These are phyloP conservation scores for Sporisorium iseilematis-ciliati DNA, from an alignment of 1,284 basidiomycete species.

Conservation along the genomic window DNA sequence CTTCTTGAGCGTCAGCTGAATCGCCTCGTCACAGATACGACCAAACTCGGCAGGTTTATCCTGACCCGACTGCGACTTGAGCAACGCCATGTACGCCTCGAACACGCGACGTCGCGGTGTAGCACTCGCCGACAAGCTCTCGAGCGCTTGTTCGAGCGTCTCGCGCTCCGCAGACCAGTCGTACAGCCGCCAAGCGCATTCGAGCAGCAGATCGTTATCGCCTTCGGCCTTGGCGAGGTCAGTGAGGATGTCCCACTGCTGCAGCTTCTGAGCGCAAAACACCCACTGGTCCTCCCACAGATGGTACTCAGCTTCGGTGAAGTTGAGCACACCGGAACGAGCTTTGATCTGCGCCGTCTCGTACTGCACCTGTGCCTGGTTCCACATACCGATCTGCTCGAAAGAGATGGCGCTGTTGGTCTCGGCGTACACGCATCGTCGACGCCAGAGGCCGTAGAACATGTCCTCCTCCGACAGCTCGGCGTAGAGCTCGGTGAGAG, in stretches of 20 bases:
- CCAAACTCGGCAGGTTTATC: slow-evolving; percentile 66
- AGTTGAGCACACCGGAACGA: slow-evolving; percentile 84
- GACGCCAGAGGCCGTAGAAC: slow-evolving; percentile 96
- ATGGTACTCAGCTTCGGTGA: slow-evolving; percentile 95
- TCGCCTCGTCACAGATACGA: slow-evolving; percentile 89
- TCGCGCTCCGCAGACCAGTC: slow-evolving; percentile 87
- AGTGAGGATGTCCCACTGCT: slow-evolving; percentile 90
- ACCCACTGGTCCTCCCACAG: slow-evolving; percentile 99
- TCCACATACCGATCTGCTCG: slow-evolving; percentile 98
- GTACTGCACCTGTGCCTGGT: slow-evolving; percentile 88
- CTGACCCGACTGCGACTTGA: slow-evolving; percentile 72
- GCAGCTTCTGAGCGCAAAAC: slow-evolving; percentile 91
- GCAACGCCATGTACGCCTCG: slow-evolving; percentile 90
- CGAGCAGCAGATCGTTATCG: slow-evolving; percentile 91
- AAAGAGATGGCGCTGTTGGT: slow-evolving; percentile 92
- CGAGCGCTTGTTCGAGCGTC: slow-evolving; percentile 85
- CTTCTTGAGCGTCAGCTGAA: slow-evolving; percentile 95
- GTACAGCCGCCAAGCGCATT: slow-evolving; percentile 93
- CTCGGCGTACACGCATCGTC: slow-evolving; percentile 86
- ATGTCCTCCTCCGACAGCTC: slow-evolving; percentile 96
- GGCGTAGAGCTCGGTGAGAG: slow-evolving; percentile 93
- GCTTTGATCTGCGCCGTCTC: slow-evolving; percentile 91
- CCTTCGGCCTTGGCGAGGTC: slow-evolving; percentile 86
- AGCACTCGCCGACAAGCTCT: slow-evolving; percentile 82
- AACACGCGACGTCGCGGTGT: slow-evolving; percentile 95